Conservation (phyloP, 768 basidiomycete species). For the Hericium erinaceus region DNA sequence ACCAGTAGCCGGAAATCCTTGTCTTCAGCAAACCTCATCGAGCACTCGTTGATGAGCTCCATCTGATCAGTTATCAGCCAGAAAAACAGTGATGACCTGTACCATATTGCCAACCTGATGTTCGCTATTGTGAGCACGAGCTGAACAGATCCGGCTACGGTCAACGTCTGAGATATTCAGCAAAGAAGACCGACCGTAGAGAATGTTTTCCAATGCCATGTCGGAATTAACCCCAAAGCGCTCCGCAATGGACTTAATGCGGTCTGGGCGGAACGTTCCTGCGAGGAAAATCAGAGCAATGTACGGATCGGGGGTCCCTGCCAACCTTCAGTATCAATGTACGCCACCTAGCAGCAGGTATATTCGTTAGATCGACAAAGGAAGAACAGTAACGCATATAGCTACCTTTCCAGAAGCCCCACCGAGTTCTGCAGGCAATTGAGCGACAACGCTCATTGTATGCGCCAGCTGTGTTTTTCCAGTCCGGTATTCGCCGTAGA, state of each 20-base stretch:
- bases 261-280: slow-evolving; percentile 95
- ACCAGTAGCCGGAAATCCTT: slow-evolving; percentile 74
- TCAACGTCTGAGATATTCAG: slow-evolving; percentile 1
- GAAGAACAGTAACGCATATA: not conserved
- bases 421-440: slow-evolving; percentile 83
- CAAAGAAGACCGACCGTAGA: slow-evolving; percentile 53
- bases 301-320: not conserved
- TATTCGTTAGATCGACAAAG: not conserved
- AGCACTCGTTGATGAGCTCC: slow-evolving; percentile 88
- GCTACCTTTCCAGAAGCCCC: slow-evolving; percentile 82
- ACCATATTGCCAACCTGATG: slow-evolving; percentile 52
- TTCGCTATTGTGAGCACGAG: slow-evolving; percentile 86
- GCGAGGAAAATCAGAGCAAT: not conserved
- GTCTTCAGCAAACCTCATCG: slow-evolving; percentile 81
- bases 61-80: slow-evolving; percentile 37
- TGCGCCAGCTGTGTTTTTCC: slow-evolving; percentile 95
- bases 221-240: slow-evolving; percentile 88
- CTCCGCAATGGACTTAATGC: slow-evolving; percentile 84
- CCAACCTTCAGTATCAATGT: slow-evolving; percentile 80
- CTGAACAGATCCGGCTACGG: slow-evolving; percentile 28
- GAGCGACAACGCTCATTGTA: slow-evolving; percentile 86
- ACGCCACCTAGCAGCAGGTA: slow-evolving; percentile 54
- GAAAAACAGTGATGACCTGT: not conserved
- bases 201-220: slow-evolving; percentile 81
- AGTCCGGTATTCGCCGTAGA: slow-evolving; percentile 94